Conservation (phyloP, 139 green algal genomes). For the Ulvella scutata region DNA sequence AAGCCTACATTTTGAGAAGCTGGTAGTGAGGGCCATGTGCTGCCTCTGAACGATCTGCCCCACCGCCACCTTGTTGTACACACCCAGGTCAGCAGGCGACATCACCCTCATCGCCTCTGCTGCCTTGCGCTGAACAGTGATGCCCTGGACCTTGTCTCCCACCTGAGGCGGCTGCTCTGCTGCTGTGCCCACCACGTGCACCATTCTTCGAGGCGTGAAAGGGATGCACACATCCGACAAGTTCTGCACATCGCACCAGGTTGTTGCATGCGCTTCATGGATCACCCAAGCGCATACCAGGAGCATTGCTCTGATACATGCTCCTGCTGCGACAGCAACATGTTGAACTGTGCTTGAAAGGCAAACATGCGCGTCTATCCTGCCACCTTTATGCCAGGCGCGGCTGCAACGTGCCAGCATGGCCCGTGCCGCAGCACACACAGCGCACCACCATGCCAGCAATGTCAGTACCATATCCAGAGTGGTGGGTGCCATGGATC, state of each 20-base stretch:
- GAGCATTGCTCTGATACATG: no score
- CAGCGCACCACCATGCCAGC: no score
- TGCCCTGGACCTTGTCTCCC: slow-evolving; percentile 28
- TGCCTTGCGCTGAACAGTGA: slow-evolving; percentile 50
- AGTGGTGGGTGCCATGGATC: no score
- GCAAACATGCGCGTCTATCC: no score
- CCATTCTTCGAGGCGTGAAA: slow-evolving; percentile 15
- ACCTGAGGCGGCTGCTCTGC: slow-evolving; percentile 39
- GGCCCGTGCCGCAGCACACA: no score
- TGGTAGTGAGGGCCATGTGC: slow-evolving; percentile 34
- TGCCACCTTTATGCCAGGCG: no score
- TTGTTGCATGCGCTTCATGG: no score
- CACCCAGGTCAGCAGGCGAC: slow-evolving; percentile 63
- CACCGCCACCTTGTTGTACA: slow-evolving; percentile 67
- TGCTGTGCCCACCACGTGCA: slow-evolving; percentile 46
- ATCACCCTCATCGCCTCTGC: slow-evolving; percentile 43
- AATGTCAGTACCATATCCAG: no score
- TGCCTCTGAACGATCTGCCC: slow-evolving; percentile 37
- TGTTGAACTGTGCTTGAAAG: no score
- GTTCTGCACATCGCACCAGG: background rate
- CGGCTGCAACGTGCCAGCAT: no score
- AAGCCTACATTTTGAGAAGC: slow-evolving; percentile 51
- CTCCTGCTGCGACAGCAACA: no score
- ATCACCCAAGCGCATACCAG: no score
- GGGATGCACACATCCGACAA: background rate